These are phyloP conservation scores for Fimicolochytrium jonesii DNA, from an alignment of 192 early-diverging fungal genomes.

Conservation along the genomic window DNA sequence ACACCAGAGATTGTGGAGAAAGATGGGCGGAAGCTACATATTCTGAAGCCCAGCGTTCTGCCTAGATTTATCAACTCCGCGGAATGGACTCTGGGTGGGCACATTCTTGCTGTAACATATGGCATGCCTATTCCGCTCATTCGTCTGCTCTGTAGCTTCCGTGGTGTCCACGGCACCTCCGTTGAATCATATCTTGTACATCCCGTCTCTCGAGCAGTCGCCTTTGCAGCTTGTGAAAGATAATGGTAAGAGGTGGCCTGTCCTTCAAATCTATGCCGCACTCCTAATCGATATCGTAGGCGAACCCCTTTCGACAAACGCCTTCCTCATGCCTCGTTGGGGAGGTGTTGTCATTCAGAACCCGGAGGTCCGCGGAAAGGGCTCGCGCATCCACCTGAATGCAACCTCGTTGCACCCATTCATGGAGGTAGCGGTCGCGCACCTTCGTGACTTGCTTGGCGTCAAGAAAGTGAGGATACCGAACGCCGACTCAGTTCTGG, in stretches of 20 bases:
- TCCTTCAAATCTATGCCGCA: background rate
- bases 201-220: constrained; percentile 61
- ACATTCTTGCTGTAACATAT: background rate
- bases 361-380: constrained; percentile 33
- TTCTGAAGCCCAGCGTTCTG: constrained; percentile 65
- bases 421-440: constrained; percentile 76
- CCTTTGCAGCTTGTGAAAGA: constrained; percentile 67
- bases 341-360: constrained; percentile 84
- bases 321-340: constrained; percentile 92
- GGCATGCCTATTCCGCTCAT: too few species aligned
- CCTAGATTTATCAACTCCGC: constrained; percentile 93
- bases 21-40: constrained; percentile 10
- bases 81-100: constrained; percentile 87
- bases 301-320: constrained; percentile 55
- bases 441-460: constrained; percentile 80
- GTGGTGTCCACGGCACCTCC: constrained; percentile 74
- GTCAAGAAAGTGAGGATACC: constrained; percentile 51
- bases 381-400: background rate
- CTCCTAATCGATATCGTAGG: constrained; percentile 24
- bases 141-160: constrained; percentile 53
- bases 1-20: constrained; percentile 39
- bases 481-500: constrained; percentile 23
- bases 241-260: constrained; percentile 33
- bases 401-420: constrained; percentile 51
- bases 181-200: constrained; percentile 87